phyloP scores from a whole-genome alignment of 2,329 filamentous ascomycete species.

The Hansfordia pulvinata region DNA sequence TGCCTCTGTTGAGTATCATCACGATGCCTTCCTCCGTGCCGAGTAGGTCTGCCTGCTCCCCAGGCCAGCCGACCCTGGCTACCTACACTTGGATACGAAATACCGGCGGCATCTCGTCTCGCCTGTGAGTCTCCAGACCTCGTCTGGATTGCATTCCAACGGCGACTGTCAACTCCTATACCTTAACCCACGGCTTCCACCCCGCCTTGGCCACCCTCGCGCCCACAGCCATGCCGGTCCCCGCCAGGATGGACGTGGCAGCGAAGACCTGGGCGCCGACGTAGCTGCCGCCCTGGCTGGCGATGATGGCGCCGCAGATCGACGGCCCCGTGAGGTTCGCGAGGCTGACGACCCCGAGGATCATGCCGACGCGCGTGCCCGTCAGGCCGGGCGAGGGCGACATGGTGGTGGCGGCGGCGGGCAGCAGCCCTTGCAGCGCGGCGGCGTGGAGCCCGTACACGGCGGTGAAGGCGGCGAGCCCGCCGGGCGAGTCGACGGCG shows the following conservation, averaged over 20 bases:
- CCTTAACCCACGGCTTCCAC: slow-evolving; percentile 1
- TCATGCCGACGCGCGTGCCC: slow-evolving; percentile 12
- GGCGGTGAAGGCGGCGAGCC: slow-evolving; percentile 29
- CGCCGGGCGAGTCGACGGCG: slow-evolving; percentile 21
- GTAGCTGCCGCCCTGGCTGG: neutral
- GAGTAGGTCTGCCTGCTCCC: too few species aligned
- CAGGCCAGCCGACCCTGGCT: too few species aligned
- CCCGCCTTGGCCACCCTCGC: slow-evolving; percentile 1
- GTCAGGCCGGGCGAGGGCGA: slow-evolving; percentile 8
- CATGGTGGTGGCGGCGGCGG: slow-evolving; percentile 25
- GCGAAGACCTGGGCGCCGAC: slow-evolving; percentile 1
- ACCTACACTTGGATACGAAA: too few species aligned
- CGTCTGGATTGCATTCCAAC: too few species aligned
- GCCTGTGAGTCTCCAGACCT: too few species aligned
- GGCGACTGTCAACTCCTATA: too few species aligned
- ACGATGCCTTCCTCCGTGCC: too few species aligned
- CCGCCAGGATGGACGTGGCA: neutral
- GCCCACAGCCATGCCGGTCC: neutral
- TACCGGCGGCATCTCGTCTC: too few species aligned
- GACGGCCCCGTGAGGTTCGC: slow-evolving; percentile 1
- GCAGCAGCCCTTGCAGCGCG: slow-evolving; percentile 32
- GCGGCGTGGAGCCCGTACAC: slow-evolving; percentile 32
- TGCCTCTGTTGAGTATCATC: too few species aligned
- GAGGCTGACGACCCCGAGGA: slow-evolving; percentile 7
- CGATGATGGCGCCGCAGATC: neutral